These are phyloP conservation scores for Juglanconis oblonga DNA, from an alignment of 2,329 filamentous ascomycete species.

Conservation along the genomic window DNA sequence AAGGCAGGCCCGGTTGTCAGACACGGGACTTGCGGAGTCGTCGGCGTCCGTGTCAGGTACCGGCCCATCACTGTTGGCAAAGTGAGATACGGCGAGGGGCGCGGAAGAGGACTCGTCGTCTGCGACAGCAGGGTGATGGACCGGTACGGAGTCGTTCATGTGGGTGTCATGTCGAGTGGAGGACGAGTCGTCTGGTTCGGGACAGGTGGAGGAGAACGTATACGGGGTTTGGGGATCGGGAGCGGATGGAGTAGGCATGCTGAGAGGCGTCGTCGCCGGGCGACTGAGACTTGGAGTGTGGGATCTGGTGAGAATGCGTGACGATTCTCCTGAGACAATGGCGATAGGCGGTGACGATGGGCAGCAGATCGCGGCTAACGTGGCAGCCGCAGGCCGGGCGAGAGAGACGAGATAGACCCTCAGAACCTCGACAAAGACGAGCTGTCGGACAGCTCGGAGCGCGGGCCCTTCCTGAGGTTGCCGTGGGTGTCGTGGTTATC, in stretches of 20 bases:
- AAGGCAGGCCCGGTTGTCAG: neutral
- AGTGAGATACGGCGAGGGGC: constrained; percentile 42
- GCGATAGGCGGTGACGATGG: too few species aligned
- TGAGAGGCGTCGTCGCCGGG: neutral
- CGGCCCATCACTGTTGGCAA: constrained; percentile 17
- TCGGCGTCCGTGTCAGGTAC: constrained; percentile 5
- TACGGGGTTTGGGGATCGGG: constrained; percentile 12
- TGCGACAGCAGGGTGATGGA: constrained; percentile 10
- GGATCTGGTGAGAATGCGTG: neutral
- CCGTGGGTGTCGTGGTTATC: too few species aligned
- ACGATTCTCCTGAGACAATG: too few species aligned
- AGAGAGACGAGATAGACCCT: too few species aligned
- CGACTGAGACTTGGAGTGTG: neutral
- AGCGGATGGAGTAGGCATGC: constrained; percentile 19
- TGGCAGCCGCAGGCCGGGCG: too few species aligned
- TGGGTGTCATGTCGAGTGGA: neutral
- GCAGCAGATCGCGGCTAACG: too few species aligned
- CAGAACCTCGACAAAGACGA: too few species aligned
- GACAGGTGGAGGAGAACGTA: constrained; percentile 15
- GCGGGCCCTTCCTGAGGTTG: too few species aligned
- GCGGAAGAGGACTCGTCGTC: constrained; percentile 31
- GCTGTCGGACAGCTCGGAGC: too few species aligned
- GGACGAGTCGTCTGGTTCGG: constrained; percentile 12
- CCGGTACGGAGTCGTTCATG: neutral
- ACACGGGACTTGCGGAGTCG: neutral